These are phyloP conservation scores for Exophiala alcalophila DNA, from an alignment of 2,329 filamentous ascomycete species.

Conservation along the genomic window DNA sequence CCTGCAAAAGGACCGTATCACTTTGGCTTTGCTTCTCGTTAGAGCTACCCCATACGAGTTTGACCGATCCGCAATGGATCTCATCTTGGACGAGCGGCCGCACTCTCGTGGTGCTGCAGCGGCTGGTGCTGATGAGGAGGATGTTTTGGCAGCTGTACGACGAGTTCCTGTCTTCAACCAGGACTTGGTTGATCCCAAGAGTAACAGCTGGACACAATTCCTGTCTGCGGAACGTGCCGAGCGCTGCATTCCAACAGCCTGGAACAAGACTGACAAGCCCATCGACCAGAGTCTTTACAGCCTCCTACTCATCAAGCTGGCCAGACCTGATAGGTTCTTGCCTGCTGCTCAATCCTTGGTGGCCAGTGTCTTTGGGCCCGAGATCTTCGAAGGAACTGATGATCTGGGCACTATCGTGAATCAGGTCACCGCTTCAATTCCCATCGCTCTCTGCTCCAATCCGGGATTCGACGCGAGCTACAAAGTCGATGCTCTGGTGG, in stretches of 20 bases:
- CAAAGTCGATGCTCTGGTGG: conserved; percentile 94
- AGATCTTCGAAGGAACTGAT: conserved; percentile 77
- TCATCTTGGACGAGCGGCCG: conserved; percentile 68
- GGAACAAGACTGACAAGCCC: conserved; percentile 62
- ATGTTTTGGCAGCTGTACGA: conserved; percentile 65
- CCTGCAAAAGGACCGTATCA: conserved; percentile 90
- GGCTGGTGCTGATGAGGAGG: conserved; percentile 66
- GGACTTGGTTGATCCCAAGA: conserved; percentile 58
- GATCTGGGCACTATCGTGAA: conserved; percentile 82
- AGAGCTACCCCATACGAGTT: conserved; percentile 96
- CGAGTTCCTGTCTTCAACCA: conserved; percentile 72
- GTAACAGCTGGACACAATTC: conserved; percentile 74
- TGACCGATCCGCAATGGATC: conserved; percentile 85
- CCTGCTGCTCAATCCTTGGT: conserved; percentile 92
- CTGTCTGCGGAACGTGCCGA: conserved; percentile 82
- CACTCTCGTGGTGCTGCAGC: conserved; percentile 73
- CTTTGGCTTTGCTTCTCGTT: conserved; percentile 88
- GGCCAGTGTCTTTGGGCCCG: conserved; percentile 75
- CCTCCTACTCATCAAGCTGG: conserved; percentile 88
- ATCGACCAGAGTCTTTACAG: conserved; percentile 76
- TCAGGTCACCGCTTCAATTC: conserved; percentile 77
- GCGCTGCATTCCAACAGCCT: conserved; percentile 72
- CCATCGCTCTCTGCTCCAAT: conserved; percentile 88
- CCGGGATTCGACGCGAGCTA: conserved; percentile 98
- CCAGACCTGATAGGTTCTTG: conserved; percentile 92